Conservation (phyloP, 31 red algal species). For the Odonthalia washingtoniensis region DNA sequence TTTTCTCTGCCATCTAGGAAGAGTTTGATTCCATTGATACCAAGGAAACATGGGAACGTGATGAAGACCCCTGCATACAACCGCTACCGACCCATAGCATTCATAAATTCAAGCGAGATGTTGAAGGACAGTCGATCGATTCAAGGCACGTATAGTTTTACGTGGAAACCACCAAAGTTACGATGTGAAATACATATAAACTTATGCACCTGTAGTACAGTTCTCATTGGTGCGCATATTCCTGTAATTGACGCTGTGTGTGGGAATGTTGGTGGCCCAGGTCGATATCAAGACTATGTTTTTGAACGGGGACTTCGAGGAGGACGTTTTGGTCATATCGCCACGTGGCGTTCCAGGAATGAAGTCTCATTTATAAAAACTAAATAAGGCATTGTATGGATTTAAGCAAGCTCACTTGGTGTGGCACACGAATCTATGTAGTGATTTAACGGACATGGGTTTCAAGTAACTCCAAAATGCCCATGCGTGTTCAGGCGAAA, state of each 20-base stretch:
- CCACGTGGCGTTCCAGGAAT: not conserved
- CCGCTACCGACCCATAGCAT: slow-evolving; percentile 32
- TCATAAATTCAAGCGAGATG: slow-evolving; percentile 17
- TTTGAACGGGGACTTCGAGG: not conserved
- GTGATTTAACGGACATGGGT: not conserved
- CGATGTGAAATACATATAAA: slow-evolving; percentile 1
- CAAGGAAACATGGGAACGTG: slow-evolving; percentile 23
- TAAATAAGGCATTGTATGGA: not conserved
- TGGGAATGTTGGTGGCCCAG: not conserved
- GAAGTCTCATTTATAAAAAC: not conserved
- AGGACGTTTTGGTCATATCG: not conserved
- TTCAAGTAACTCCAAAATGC: not conserved
- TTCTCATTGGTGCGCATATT: slow-evolving; percentile 25
- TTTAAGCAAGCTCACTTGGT: not conserved
- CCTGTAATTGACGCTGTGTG: slow-evolving; percentile 8
- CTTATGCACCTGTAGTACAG: slow-evolving; percentile 21
- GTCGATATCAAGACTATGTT: not conserved
- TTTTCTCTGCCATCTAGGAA: not conserved
- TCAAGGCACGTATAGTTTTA: slow-evolving; percentile 6
- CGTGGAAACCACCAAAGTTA: slow-evolving; percentile 3
- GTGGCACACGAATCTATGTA: not conserved
- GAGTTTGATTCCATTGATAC: slow-evolving; percentile 16
- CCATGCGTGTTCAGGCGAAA: not conserved
- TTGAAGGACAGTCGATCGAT: slow-evolving; percentile 7
- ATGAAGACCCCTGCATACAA: not conserved